Evolutionary conservation across 176 grass and related monocot genomes (phyloP).

Genomic region (Carex parvula): DNA sequence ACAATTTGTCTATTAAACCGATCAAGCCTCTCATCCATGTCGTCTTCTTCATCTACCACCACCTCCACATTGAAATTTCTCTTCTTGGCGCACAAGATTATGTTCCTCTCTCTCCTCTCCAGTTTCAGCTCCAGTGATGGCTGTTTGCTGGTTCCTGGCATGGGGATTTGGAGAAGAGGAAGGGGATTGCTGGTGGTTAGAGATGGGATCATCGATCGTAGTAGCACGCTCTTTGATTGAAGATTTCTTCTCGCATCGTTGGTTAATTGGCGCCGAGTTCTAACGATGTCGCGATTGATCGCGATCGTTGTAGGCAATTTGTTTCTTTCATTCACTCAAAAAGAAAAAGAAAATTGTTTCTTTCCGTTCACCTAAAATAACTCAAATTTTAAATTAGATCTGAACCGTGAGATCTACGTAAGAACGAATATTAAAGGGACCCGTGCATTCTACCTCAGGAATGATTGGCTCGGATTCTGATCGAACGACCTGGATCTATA

Average conservation of each 20-base stretch:
- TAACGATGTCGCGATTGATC: background rate
- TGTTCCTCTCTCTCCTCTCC: background rate
- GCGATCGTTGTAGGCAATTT: no score
- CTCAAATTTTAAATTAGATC: no score
- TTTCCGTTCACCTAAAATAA: no score
- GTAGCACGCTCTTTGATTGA: background rate
- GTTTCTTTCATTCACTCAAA: no score
- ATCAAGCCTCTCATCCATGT: slow-evolving; percentile 38
- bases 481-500: no score
- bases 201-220: slow-evolving; percentile 17
- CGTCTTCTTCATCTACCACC: slow-evolving; percentile 44
- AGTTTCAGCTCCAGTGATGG: background rate
- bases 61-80: slow-evolving; percentile 61
- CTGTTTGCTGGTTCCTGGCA: background rate
- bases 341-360: no score
- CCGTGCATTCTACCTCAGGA: no score
- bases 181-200: background rate
- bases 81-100: slow-evolving; percentile 29
- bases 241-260: background rate
- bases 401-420: no score
- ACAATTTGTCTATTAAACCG: slow-evolving; percentile 49
- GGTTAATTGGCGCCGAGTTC: background rate
- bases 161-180: background rate
- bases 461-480: no score
- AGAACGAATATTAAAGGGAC: no score